Evolutionary conservation across 768 basidiomycete species (phyloP).

Genomic region (Hortiboletus campestris): DNA sequence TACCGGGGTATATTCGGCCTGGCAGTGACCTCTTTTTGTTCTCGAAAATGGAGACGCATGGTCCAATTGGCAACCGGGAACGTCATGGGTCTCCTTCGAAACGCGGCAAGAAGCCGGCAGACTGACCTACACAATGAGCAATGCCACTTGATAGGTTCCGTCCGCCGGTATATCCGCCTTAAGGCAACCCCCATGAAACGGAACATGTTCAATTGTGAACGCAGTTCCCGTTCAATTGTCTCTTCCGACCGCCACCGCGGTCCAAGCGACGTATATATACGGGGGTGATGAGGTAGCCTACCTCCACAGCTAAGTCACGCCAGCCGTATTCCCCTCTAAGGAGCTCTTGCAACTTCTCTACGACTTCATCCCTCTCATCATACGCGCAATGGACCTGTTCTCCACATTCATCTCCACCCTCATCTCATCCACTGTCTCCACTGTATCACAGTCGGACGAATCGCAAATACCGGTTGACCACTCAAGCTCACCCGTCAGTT

Average conservation of each 20-base stretch:
- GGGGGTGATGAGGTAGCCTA: not conserved
- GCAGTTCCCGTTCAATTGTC: slow-evolving; percentile 16
- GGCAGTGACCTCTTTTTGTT: slow-evolving; percentile 20
- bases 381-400: slow-evolving; percentile 21
- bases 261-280: slow-evolving; percentile 15
- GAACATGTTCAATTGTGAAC: slow-evolving; percentile 1
- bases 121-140: not conserved
- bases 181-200: not conserved
- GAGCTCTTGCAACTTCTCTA: slow-evolving; percentile 1
- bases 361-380: slow-evolving; percentile 3
- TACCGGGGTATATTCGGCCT: not conserved
- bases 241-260: not conserved
- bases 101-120: not conserved
- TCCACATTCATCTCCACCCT: not conserved
- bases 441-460: not conserved
- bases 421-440: not conserved
- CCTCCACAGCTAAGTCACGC: not conserved
- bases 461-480: slow-evolving; percentile 17
- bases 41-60: slow-evolving; percentile 9
- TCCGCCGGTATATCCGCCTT: not conserved
- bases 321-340: slow-evolving; percentile 7
- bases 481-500: too few relatives aligned
- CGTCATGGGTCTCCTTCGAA: not conserved
- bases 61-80: slow-evolving; percentile 5
- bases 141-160: too few relatives aligned